Conservation (phyloP, 176 grass and related monocot genomes). For the Phragmites australis region DNA sequence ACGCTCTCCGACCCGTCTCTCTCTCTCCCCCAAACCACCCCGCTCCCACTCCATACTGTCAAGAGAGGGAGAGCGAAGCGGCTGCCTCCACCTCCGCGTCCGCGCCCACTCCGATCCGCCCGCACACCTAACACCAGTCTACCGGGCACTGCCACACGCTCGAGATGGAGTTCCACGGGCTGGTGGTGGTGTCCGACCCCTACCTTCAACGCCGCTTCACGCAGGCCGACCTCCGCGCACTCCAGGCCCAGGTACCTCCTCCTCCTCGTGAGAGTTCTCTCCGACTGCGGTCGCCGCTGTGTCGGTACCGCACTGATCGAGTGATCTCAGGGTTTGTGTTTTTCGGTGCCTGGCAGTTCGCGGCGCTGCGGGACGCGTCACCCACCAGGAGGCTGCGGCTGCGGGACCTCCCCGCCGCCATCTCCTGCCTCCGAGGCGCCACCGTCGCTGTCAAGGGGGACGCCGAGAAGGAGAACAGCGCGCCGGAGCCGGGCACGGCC, state of each 20-base stretch:
- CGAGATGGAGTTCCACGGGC: conserved; percentile 45
- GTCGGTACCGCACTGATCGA: neutral
- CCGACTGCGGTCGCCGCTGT: neutral
- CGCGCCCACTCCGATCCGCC: conserved; percentile 1
- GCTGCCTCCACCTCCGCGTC: neutral
- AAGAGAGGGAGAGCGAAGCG: neutral
- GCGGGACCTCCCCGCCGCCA: conserved; percentile 60
- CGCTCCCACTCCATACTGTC: neutral
- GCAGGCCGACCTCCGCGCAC: conserved; percentile 72
- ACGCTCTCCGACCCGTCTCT: neutral
- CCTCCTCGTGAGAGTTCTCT: neutral
- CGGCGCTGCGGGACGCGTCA: conserved; percentile 47
- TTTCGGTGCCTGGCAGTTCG: conserved; percentile 38
- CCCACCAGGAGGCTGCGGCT: conserved; percentile 51
- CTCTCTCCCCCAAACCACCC: conserved; percentile 1
- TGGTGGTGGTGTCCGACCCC: conserved; percentile 71
- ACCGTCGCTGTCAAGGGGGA: neutral
- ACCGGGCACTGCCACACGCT: neutral
- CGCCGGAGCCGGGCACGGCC: neutral
- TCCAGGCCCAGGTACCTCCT: conserved; percentile 53
- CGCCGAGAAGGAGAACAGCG: conserved; percentile 52
- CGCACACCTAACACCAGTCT: conserved; percentile 11
- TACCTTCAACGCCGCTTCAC: conserved; percentile 85
- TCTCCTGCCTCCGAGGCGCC: conserved; percentile 45
- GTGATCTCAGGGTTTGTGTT: neutral